phyloP scores from a whole-genome alignment of 192 early-diverging fungal genomes.

The Coemansia sp. region DNA sequence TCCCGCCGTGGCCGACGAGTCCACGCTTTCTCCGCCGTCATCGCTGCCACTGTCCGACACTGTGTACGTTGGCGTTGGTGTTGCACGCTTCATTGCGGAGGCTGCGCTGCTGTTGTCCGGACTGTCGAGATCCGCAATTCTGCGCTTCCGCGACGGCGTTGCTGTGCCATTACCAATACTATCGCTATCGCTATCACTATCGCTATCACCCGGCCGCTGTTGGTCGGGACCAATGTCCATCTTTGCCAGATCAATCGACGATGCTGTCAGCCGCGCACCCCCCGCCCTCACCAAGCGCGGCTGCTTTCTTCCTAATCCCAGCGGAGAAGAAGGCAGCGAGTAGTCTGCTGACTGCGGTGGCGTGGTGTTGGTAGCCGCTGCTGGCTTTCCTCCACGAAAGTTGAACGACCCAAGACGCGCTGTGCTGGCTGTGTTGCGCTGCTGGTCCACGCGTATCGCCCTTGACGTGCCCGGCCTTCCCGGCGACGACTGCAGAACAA shows the following conservation, averaged over 20 bases:
- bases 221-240: slow-evolving; percentile 11
- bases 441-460: slow-evolving; percentile 8
- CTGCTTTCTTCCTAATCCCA: neutral
- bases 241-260: slow-evolving; percentile 13
- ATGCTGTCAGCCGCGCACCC: neutral
- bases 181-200: neutral
- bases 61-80: slow-evolving; percentile 15
- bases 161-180: slow-evolving; percentile 1
- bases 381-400: slow-evolving; percentile 21
- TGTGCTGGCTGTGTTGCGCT: neutral
- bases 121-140: slow-evolving; percentile 13
- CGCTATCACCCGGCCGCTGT: too few species aligned
- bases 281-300: neutral
- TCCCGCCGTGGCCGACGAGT: neutral
- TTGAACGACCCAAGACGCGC: slow-evolving; percentile 41
- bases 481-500: slow-evolving; percentile 54
- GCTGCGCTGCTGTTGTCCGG: slow-evolving; percentile 7
- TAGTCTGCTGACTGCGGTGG: neutral
- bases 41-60: slow-evolving; percentile 14
- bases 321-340: slow-evolving; percentile 19
- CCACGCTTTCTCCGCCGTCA: slow-evolving; percentile 10
- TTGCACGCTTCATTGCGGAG: slow-evolving; percentile 11
- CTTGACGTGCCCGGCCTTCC: slow-evolving; percentile 37
- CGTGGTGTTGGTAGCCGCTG: neutral
- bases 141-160: slow-evolving; percentile 23